Base-by-base conservation (phyloP, 108 stramenopile species). In the Bacterosira constricta region DNA sequence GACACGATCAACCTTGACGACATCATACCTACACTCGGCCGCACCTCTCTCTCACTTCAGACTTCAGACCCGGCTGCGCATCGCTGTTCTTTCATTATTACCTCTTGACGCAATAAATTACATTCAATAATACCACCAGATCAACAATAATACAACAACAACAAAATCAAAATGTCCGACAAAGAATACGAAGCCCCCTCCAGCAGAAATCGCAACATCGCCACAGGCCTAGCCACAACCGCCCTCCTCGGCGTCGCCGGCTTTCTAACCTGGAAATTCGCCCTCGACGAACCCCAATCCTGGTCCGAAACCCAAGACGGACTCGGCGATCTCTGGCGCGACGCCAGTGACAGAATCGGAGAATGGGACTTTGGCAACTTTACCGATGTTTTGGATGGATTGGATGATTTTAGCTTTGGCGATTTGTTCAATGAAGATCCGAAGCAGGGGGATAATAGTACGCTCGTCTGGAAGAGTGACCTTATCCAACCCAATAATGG, bases 371-470 rank as follows among this genome's bases (percentile, higher is more conserved):
- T 83, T 30, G 77, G 63, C 6, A 75, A 80, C 38, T 83, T 88
- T 12, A 64, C 70, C 10, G 74, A 86, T 37, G 71, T 79, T n/a
- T 21, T 74, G 26, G 55, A 32, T n/a, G 38, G 66, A 13, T 61
- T 79, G 59, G 58, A 73, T 15, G 71, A 65, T 7, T 18, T 75
- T 5, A 50, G 80, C 17, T 80, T 82, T 53, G 69, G 69, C 0
- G 58, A 67, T 23, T 56, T 83, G 20, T 84, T 68, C 35, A 27
- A 64, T 35, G 61, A 69, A 44, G 88, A 85, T 65, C 85, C 85
- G 15, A 69, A 42, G 39, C 51, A 81, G 17, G 85, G 88, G n/a
- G 83, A 87, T 71, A 87, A 86, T 32, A 77, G 84, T 0, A 83
- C 85, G 6, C 25, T 41, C 32, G 17, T 30, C 10, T 90, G 89